Base-by-base conservation (phyloP, 2,329 filamentous ascomycete genomes). In the Talaromyces sp. region DNA sequence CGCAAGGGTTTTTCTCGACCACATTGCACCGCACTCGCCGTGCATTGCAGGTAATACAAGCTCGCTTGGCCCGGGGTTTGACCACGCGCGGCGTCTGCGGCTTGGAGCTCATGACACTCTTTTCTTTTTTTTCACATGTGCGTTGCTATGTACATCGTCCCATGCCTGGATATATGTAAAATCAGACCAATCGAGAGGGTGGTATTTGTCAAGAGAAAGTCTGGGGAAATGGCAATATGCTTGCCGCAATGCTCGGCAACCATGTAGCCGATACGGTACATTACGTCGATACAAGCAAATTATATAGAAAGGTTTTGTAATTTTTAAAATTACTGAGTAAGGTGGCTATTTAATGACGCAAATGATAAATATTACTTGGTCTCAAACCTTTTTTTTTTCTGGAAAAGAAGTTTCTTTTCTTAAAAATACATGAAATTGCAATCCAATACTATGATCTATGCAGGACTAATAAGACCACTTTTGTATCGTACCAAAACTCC, bases 11-110 rank as follows among this genome's bases (percentile, higher is more conserved):
- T 59, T 66, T 68, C 50, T 79, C 75, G 13, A 76, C 70, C n/a
- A 79, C 78, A 69, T 80, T 75, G 63, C 78, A 80, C 57, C 77
- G 77, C 38, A 80, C 77, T 35, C 77, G 72, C 32, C 77, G 74
- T n/a, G 74, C 68, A 60, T 80, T 79, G 63, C 78, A 80, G 26
- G 74, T 72, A 41, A 73, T 68, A 62, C 78, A 80, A 8, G 78
- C 77, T 60, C 77, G 69, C 61, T 75, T 77, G 31, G 78, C 77
- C 51, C 78, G 73, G 8, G 65, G 68, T 5, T 67, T 64, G 19
- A 49, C 38, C 31, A 51, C 32, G 14, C 56, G 60, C 13, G 49
- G 60, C 5, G 55, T 2, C 29, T 55, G 60, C 7, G 56, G 21
- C n/a, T 56, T 59, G 13, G 60, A 49, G 19, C 60, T 62, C 60